Conservation (phyloP, 1,139 yeast genomes). For the Geotrichum australiense region DNA sequence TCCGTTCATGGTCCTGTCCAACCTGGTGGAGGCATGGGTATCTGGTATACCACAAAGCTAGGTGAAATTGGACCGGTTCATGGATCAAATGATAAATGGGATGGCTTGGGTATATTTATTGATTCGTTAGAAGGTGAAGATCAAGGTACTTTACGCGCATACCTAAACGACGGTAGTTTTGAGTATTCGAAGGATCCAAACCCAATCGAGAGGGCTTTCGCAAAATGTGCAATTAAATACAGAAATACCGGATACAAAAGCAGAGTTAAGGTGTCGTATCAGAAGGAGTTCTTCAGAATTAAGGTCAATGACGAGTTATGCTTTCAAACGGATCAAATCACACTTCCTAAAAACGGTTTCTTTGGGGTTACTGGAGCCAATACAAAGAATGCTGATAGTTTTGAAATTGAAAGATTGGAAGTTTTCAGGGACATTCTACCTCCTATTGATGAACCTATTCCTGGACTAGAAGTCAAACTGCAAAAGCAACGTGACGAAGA, state of each 20-base stretch:
- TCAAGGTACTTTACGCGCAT: conserved; percentile 36
- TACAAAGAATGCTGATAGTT: conserved; percentile 30
- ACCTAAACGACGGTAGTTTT: conserved; percentile 35
- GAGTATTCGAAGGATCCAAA: conserved; percentile 19
- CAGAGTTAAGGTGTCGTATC: conserved; percentile 31
- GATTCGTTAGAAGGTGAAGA: conserved; percentile 26
- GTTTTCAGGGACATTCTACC: conserved; percentile 19
- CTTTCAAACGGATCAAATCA: conserved; percentile 31
- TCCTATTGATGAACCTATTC: conserved; percentile 14
- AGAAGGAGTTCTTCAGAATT: conserved; percentile 30
- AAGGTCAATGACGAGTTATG: conserved; percentile 37
- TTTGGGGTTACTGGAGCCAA: conserved; percentile 36
- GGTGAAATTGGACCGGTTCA: conserved; percentile 32
- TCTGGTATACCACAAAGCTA: conserved; percentile 33
- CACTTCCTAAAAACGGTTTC: conserved; percentile 30
- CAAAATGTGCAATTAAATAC: conserved; percentile 34
- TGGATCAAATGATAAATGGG: conserved; percentile 37
- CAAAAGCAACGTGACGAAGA: conserved; percentile 2
- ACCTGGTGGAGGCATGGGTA: conserved; percentile 35
- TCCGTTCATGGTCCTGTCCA: conserved; percentile 30
- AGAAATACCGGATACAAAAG: conserved; percentile 33
- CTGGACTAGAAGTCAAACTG: neutral
- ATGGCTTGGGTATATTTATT: conserved; percentile 36
- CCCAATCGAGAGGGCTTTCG: conserved; percentile 30
- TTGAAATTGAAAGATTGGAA: conserved; percentile 26